Evolutionary conservation across 768 basidiomycete genomes (phyloP), one percentile per base, ranked within the genome.

Genomic region (Termitomyces sp.): DNA sequence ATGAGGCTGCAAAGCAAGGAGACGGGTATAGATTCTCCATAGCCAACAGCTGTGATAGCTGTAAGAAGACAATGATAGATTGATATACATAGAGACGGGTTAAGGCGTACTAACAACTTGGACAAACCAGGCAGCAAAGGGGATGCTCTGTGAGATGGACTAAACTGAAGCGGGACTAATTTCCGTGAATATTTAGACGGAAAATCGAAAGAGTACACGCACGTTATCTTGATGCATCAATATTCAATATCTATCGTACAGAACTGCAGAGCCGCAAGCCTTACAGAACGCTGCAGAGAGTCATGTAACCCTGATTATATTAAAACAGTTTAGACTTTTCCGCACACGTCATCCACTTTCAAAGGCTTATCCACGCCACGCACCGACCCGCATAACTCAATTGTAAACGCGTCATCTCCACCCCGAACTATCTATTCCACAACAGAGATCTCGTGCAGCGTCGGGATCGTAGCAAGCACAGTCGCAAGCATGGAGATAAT

Each of bases 191-290:
- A 5, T 36, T 14, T 7, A 53, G 13, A 22, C 29, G 16, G 20
- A 9, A 27, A 16, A 52, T 39, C 18, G 51, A 43, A 6, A 26
- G 53, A 36, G 62, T 9, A 29, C n/a, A 72, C 83, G 46, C 62
- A 92, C 91, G 1, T 92, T 94, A 70, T 97, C 94, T 73, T 93
- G 89, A 36, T 82, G 85, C 12, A 94, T 67, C 29, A 90, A 71
- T 51, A 95, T 78, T 95, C 94, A 53, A 96, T 83, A 68, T 93
- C n/a, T n/a, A n/a, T n/a, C n/a, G n/a, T n/a, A n/a, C n/a, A 95
- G 66, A 94, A 95, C 2, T 94, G 94, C 24, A 90, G 64, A 47
- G 95, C 93, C 4, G 92, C 88, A 56, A 95, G 77, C 80, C 5
- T 90, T 91, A 68, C 88, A 94, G 71, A 94, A 92, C 3, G 88